Evolutionary conservation across 768 basidiomycete species (phyloP).

Genomic region (Xerocomellus amylosporus): DNA sequence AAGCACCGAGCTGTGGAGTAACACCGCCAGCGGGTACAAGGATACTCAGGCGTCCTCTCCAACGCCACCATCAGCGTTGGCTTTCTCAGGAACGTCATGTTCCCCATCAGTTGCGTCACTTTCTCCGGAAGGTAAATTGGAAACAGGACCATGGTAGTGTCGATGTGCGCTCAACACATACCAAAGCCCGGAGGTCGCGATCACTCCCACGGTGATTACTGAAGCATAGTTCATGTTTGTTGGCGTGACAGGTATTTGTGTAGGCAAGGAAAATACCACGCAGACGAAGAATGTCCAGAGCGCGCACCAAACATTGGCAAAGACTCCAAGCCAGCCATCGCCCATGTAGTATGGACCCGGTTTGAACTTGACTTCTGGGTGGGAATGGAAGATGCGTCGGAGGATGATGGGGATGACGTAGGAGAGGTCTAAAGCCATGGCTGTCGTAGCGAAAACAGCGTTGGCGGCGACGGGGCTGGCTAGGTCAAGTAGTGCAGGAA

Average conservation of each 20-base stretch:
- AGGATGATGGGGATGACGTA: constrained; percentile 59
- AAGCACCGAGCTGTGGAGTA: not conserved
- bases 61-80: not conserved
- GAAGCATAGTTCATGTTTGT: constrained; percentile 53
- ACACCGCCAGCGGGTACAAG: not conserved
- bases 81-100: constrained; percentile 5
- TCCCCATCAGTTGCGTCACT: not conserved
- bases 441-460: constrained; percentile 57
- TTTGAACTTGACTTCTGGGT: constrained; percentile 57
- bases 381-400: constrained; percentile 48
- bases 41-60: not conserved
- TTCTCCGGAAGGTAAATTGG: constrained; percentile 38
- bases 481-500: constrained; percentile 49
- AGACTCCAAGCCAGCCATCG: constrained; percentile 44
- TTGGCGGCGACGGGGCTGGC: constrained; percentile 51
- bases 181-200: constrained; percentile 41
- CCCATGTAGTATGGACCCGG: constrained; percentile 65
- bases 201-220: constrained; percentile 29
- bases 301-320: constrained; percentile 45
- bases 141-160: constrained; percentile 58
- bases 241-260: constrained; percentile 44
- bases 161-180: constrained; percentile 51
- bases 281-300: constrained; percentile 45
- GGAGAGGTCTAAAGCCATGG: constrained; percentile 49
- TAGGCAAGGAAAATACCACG: constrained; percentile 51